These are phyloP conservation scores for Fusarium brevicatenulatum DNA, from an alignment of 2,329 filamentous ascomycete genomes.

Conservation along the genomic window DNA sequence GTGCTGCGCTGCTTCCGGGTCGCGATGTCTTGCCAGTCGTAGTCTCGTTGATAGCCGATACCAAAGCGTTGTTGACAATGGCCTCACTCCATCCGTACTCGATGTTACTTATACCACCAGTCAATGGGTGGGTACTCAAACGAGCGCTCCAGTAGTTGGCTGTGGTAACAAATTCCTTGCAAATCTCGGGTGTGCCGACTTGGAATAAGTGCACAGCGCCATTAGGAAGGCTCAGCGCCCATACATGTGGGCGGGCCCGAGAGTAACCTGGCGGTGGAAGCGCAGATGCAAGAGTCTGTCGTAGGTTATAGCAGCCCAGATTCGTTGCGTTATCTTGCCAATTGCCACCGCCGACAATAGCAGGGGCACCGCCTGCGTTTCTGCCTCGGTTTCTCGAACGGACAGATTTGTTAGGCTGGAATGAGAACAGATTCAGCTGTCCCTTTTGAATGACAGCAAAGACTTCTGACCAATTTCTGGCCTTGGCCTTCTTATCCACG, in stretches of 20 bases:
- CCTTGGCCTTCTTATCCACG: slow-evolving; percentile 90
- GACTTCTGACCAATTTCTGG: slow-evolving; percentile 92
- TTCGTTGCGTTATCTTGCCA: slow-evolving; percentile 98
- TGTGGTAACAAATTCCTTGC: slow-evolving; percentile 91
- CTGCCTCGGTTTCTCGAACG: slow-evolving; percentile 71
- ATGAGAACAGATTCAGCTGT: slow-evolving; percentile 93
- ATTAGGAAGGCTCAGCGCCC: slow-evolving; percentile 89
- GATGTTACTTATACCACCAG: slow-evolving; percentile 94
- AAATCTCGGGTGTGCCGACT: slow-evolving; percentile 93
- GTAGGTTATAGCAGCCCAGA: slow-evolving; percentile 85
- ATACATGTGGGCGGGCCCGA: slow-evolving; percentile 88
- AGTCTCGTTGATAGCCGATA: slow-evolving; percentile 63
- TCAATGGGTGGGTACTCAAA: slow-evolving; percentile 90
- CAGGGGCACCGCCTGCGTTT: slow-evolving; percentile 60
- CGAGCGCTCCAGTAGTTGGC: slow-evolving; percentile 98
- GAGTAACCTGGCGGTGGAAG: slow-evolving; percentile 94
- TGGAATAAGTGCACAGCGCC: slow-evolving; percentile 99
- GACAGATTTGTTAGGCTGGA: slow-evolving; percentile 81
- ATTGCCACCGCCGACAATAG: slow-evolving; percentile 91
- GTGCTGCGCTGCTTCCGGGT: slow-evolving; percentile 62
- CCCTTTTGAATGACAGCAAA: slow-evolving; percentile 98
- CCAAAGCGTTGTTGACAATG: slow-evolving; percentile 73
- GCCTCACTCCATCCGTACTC: slow-evolving; percentile 96
- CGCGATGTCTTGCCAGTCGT: slow-evolving; percentile 54
- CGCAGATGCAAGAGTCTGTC: slow-evolving; percentile 90